These are phyloP conservation scores for Babesia caballi DNA, from an alignment of 169 alveolate genomes.

Conservation along the genomic window DNA sequence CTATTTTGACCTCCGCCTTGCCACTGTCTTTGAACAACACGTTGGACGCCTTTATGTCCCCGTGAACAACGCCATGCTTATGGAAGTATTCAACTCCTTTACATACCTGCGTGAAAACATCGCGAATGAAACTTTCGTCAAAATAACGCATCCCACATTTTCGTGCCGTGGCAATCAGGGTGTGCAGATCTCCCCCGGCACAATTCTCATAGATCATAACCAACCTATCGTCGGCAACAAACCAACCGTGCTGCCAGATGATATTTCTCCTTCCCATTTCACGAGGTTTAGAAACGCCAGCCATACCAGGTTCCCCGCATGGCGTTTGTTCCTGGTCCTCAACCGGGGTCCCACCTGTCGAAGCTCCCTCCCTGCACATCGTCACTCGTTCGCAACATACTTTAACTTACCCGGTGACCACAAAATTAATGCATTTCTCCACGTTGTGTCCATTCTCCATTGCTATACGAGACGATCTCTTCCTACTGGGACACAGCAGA, in stretches of 20 bases:
- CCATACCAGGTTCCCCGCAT: no score
- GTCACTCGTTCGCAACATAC: no score
- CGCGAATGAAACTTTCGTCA: not conserved
- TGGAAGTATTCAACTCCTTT: conserved; percentile 14
- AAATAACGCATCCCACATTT: not conserved
- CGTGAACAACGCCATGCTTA: not conserved
- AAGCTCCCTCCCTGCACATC: no score
- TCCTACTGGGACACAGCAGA: no score
- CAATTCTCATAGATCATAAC: conserved; percentile 22
- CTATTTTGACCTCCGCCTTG: not conserved
- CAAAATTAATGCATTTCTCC: no score
- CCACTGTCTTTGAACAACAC: not conserved
- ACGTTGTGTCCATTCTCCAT: no score
- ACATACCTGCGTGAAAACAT: conserved; percentile 11
- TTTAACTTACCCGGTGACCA: no score
- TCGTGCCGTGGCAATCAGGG: not conserved
- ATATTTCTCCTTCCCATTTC: not conserved
- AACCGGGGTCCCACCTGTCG: no score
- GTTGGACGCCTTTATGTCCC: conserved; percentile 38
- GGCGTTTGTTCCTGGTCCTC: no score
- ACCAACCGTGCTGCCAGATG: not conserved
- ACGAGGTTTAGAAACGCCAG: no score
- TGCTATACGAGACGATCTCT: no score
- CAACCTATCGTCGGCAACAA: not conserved
- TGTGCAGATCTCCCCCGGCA: conserved; percentile 16